Percentiles rank a stretch among this genome's conserved stretches.
These are phyloP conservation scores for Metschnikowia vanudenii DNA, from an alignment of 805 yeast species.

Conservation along the genomic window DNA sequence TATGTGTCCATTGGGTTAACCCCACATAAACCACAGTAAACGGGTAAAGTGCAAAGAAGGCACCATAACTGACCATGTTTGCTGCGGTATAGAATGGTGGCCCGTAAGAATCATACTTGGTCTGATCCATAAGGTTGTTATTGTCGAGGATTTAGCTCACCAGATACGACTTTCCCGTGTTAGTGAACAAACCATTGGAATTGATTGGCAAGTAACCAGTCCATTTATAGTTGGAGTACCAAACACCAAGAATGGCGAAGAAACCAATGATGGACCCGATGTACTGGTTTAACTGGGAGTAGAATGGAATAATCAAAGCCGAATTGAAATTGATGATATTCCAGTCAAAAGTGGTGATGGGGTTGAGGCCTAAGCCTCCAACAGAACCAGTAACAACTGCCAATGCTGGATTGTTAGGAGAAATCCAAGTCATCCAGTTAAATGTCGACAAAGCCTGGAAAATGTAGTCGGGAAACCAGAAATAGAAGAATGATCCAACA, in stretches of 20 bases:
- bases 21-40: constrained; percentile 25
- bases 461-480: constrained; percentile 31
- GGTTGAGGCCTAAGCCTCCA: constrained; percentile 31
- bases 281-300: constrained; percentile 24
- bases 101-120: constrained; percentile 20
- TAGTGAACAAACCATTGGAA: constrained; percentile 24
- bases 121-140: constrained; percentile 16
- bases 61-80: constrained; percentile 23
- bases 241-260: constrained; percentile 27
- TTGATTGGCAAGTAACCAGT: constrained; percentile 30
- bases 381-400: constrained; percentile 27
- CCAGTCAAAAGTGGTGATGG: constrained; percentile 36
- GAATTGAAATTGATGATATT: constrained; percentile 22
- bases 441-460: constrained; percentile 27
- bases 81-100: constrained; percentile 27
- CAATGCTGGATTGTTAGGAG: constrained; percentile 25
- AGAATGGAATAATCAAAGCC: constrained; percentile 36
- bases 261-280: constrained; percentile 26
- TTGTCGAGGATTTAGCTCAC: constrained; percentile 18
- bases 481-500: constrained; percentile 24
- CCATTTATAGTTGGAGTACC: constrained; percentile 31
- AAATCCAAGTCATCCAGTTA: constrained; percentile 34
- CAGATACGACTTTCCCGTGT: constrained; percentile 25
- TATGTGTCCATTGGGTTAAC: constrained; percentile 15
- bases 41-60: constrained; percentile 27